These are phyloP conservation scores for Thielaviopsis ethacetica DNA, from an alignment of 2,329 filamentous ascomycete genomes.

Conservation along the genomic window DNA sequence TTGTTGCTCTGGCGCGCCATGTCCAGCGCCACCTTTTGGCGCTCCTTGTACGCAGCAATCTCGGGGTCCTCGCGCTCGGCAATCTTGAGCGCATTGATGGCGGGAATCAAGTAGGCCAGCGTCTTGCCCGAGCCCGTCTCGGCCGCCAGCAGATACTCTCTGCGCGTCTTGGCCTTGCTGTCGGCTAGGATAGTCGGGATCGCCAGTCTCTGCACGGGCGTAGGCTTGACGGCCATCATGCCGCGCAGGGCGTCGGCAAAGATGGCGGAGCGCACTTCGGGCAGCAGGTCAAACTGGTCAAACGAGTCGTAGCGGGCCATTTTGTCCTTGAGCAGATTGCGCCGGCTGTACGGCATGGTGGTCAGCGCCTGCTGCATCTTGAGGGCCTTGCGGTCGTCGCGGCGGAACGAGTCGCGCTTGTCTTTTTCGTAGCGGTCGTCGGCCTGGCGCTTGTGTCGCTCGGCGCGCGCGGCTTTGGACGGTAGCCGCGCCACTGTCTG, in stretches of 20 bases:
- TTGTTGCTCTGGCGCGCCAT: conserved; percentile 36
- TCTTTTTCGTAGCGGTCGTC: conserved; percentile 14
- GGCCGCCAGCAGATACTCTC: conserved; percentile 68
- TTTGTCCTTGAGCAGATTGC: conserved; percentile 32
- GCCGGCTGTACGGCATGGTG: conserved; percentile 57
- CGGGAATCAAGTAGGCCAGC: conserved; percentile 74
- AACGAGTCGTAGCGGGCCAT: conserved; percentile 62
- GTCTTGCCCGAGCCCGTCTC: conserved; percentile 98
- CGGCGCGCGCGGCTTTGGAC: conserved; percentile 1
- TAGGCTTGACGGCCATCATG: conserved; percentile 62
- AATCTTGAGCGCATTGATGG: conserved; percentile 70
- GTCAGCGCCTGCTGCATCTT: conserved; percentile 82
- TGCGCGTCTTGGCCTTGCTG: conserved; percentile 18
- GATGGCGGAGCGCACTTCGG: conserved; percentile 54
- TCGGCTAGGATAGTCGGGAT: conserved; percentile 65
- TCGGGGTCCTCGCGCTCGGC: conserved; percentile 46
- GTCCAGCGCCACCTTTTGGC: conserved; percentile 37
- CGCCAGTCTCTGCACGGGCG: conserved; percentile 75
- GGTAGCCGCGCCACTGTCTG: conserved; percentile 28
- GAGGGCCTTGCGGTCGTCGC: conserved; percentile 50
- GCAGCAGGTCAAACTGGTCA: conserved; percentile 62
- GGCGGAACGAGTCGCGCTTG: conserved; percentile 21
- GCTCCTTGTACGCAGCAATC: conserved; percentile 39
- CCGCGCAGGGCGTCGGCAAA: conserved; percentile 56
- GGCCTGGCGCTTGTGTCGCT: not conserved